Percentiles rank a stretch among this genome's conserved stretches.
Evolutionary conservation across 1,284 basidiomycete genomes (phyloP).

Genomic region (Cryptococcus sp.): DNA sequence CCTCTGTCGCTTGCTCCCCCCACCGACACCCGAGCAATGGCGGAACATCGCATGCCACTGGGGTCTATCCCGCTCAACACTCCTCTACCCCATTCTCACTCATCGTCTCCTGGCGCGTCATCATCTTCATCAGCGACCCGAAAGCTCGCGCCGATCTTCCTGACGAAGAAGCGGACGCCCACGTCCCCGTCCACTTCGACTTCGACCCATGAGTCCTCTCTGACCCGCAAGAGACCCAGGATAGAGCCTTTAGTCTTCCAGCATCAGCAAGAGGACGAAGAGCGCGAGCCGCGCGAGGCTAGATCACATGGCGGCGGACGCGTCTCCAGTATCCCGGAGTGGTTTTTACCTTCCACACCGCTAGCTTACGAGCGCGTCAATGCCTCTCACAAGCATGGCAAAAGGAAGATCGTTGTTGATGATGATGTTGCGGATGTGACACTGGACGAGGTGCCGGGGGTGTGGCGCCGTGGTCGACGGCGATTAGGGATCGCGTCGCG

Average conservation of each 20-base stretch:
- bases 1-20: neutral
- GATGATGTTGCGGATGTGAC: constrained; percentile 1
- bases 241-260: constrained; percentile 1
- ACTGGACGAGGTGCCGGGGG: neutral
- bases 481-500: constrained; percentile 6
- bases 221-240: constrained; percentile 1
- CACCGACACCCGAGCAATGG: neutral
- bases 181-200: constrained; percentile 1
- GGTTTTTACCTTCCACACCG: constrained; percentile 23
- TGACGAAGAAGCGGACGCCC: constrained; percentile 2
- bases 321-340: constrained; percentile 27
- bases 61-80: constrained; percentile 2
- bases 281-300: neutral
- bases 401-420: neutral
- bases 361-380: constrained; percentile 14
- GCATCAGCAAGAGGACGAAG: neutral
- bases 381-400: constrained; percentile 4
- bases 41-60: neutral
- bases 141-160: constrained; percentile 33
- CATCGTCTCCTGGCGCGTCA: constrained; percentile 1
- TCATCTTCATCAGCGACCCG: neutral
- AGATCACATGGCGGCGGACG: constrained; percentile 4
- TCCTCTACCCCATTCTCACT: neutral
- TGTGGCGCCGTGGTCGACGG: constrained; percentile 15
- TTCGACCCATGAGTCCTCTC: neutral